phyloP scores from a whole-genome alignment of 352 stramenopile species.

The Phytophthora idaei region DNA sequence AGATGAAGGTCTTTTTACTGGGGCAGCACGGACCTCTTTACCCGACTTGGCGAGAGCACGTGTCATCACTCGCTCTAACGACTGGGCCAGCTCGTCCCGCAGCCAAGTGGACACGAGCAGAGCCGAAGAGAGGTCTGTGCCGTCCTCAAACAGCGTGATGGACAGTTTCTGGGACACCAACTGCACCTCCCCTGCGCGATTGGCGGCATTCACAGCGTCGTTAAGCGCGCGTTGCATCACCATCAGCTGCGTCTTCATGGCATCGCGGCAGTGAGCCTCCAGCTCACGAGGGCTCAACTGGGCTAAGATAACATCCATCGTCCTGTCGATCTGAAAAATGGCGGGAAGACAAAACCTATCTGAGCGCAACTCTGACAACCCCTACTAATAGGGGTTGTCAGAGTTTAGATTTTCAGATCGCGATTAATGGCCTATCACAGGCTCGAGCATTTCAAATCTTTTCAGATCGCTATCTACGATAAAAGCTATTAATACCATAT shows the following conservation, averaged over 20 bases:
- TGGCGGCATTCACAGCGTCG: slow-evolving; percentile 2
- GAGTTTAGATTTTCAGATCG: too few relatives aligned
- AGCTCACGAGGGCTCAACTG: slow-evolving; percentile 8
- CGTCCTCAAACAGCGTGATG: slow-evolving; percentile 14
- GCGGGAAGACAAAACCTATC: not conserved
- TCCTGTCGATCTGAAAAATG: not conserved
- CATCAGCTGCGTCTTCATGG: slow-evolving; percentile 14
- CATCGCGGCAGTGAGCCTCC: slow-evolving; percentile 9
- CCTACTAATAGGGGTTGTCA: too few relatives aligned
- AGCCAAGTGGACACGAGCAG: slow-evolving; percentile 2
- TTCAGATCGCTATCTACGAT: too few relatives aligned
- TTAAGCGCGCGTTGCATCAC: slow-evolving; percentile 6
- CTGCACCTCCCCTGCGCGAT: slow-evolving; percentile 11
- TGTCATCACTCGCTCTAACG: slow-evolving; percentile 2
- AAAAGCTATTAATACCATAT: not conserved
- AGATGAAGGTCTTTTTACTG: not conserved
- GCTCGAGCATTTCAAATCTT: too few relatives aligned
- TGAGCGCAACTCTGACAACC: too few relatives aligned
- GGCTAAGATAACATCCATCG: slow-evolving; percentile 15
- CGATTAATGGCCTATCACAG: too few relatives aligned
- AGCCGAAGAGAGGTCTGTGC: slow-evolving; percentile 14
- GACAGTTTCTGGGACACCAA: slow-evolving; percentile 8
- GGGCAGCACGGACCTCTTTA: not conserved
- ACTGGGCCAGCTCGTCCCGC: slow-evolving; percentile 3
- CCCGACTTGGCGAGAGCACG: not conserved